Conservation (phyloP, 805 yeast genomes). For the Saccharomycopsis sp. region DNA sequence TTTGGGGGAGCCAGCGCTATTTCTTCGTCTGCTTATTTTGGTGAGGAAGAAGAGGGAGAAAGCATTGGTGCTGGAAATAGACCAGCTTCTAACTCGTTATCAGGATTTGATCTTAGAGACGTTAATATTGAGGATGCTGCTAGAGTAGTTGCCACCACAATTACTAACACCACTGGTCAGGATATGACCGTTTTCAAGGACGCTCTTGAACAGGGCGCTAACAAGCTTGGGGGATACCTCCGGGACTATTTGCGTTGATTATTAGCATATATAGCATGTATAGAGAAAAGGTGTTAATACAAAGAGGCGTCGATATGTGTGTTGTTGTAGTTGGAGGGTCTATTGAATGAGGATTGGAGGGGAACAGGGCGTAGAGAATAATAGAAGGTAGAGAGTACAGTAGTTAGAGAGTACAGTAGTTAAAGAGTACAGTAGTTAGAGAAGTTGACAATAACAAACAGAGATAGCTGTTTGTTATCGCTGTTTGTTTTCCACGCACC, state of each 20-base stretch:
- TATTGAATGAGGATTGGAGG: background rate
- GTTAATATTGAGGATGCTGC: conserved; percentile 53
- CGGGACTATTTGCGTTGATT: conserved; percentile 67
- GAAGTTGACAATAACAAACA: too few species aligned
- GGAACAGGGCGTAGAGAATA: too few species aligned
- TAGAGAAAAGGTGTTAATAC: background rate
- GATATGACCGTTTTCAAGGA: conserved; percentile 86
- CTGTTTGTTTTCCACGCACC: too few species aligned
- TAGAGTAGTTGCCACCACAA: conserved; percentile 58
- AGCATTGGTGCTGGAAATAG: conserved; percentile 24
- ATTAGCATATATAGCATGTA: background rate
- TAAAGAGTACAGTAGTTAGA: too few species aligned
- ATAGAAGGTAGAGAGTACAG: too few species aligned
- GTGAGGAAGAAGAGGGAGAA: conserved; percentile 59
- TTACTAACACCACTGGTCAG: conserved; percentile 74
- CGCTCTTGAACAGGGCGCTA: conserved; percentile 91
- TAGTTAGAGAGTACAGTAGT: too few species aligned
- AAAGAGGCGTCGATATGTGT: background rate
- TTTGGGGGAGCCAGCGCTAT: conserved; percentile 86
- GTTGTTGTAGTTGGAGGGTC: background rate
- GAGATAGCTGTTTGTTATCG: too few species aligned
- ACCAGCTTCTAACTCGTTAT: conserved; percentile 27
- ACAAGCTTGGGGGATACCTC: conserved; percentile 74
- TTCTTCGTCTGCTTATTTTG: conserved; percentile 88
- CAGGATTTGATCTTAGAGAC: conserved; percentile 26